Conservation (phyloP, 108 stramenopile species). For the Cyclotella atomus region DNA sequence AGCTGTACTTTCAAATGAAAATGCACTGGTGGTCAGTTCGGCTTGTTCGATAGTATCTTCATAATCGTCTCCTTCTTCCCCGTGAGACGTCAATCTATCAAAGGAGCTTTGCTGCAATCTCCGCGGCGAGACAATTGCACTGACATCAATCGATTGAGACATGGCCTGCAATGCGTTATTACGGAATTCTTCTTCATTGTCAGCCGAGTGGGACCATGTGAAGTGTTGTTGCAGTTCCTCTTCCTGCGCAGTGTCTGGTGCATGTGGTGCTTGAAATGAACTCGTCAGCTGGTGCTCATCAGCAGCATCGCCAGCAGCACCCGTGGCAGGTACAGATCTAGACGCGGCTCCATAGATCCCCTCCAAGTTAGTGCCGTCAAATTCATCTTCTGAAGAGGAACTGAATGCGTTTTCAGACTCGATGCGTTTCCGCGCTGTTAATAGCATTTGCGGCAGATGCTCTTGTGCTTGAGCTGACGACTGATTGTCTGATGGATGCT, state of each 20-base stretch:
- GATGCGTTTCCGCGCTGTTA: slow-evolving; percentile 12
- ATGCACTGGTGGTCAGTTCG: not conserved
- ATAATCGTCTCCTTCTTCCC: not conserved
- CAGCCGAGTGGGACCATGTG: slow-evolving; percentile 11
- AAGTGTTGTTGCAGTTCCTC: not conserved
- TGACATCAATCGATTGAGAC: no score
- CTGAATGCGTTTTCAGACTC: slow-evolving; percentile 30
- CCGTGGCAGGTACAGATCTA: not conserved
- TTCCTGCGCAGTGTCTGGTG: no score
- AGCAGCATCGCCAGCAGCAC: not conserved
- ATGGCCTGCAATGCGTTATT: not conserved
- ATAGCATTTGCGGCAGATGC: not conserved
- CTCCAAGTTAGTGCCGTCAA: slow-evolving; percentile 7
- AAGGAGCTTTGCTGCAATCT: not conserved
- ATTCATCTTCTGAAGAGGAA: slow-evolving; percentile 21
- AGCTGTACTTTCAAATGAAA: slow-evolving; percentile 5
- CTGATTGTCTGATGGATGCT: not conserved
- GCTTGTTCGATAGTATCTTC: not conserved
- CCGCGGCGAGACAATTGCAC: not conserved
- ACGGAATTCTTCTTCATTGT: not conserved
- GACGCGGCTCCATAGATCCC: not conserved
- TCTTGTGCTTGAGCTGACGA: not conserved
- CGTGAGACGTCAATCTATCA: no score
- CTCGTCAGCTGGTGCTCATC: no score
- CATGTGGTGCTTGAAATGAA: no score